phyloP scores from a whole-genome alignment of 805 yeast genomes.

The Kurtzmaniella cleridarum region DNA sequence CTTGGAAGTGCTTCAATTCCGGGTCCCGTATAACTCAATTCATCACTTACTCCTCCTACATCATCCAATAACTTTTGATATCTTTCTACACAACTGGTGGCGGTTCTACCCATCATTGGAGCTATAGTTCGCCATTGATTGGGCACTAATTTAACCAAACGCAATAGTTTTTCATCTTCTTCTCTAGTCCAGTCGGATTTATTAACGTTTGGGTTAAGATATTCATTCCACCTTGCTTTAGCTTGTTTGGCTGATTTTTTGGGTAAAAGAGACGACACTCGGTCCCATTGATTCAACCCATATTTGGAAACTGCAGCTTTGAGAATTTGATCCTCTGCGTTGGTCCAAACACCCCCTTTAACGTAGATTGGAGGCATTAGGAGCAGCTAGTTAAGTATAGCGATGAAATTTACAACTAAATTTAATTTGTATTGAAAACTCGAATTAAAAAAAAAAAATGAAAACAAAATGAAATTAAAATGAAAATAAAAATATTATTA shows the following conservation, averaged over 20 bases:
- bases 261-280: constrained; percentile 80
- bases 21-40: constrained; percentile 43
- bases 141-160: constrained; percentile 67
- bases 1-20: constrained; percentile 49
- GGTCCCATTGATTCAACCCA: constrained; percentile 91
- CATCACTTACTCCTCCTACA: constrained; percentile 17
- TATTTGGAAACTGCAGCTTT: constrained; percentile 90
- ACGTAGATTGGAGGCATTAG: constrained; percentile 57
- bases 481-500: no score
- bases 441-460: no score
- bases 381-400: no score
- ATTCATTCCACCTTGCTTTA: constrained; percentile 88
- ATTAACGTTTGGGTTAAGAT: constrained; percentile 68
- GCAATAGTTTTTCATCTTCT: constrained; percentile 70
- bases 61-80: constrained; percentile 68
- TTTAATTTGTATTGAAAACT: no score
- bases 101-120: constrained; percentile 73
- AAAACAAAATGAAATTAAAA: no score
- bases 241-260: constrained; percentile 89
- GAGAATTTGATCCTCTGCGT: constrained; percentile 76
- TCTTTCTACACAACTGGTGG: constrained; percentile 80
- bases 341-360: constrained; percentile 89
- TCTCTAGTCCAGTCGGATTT: constrained; percentile 63
- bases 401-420: no score
- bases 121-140: constrained; percentile 96